Evolutionary conservation across 2,329 filamentous ascomycete species (phyloP), one percentile per base, ranked within the genome.

Genomic region (Sarocladium strictum): DNA sequence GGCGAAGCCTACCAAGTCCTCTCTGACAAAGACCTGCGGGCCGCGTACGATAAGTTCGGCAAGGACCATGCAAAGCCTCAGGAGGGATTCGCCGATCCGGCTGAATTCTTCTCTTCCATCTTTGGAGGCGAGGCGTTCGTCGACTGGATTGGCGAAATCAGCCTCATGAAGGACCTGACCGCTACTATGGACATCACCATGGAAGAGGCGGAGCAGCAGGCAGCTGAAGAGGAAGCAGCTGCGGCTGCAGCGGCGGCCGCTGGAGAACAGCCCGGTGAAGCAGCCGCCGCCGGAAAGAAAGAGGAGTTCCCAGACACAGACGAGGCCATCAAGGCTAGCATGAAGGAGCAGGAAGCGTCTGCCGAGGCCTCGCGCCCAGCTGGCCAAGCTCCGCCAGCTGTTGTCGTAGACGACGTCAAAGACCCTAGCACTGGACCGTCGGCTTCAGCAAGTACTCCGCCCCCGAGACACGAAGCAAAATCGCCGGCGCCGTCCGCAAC

Each of bases 121-220:
- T 99, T 99, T 67, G 94, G 94, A 62, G 94, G 94, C 57, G 93
- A 97, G 64, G 91, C 93, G 12, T 99, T 99, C 66, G 79, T 87
- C 58, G 93, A 99, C 76, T 90, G 94, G 79, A 97, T 99, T 66
- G 94, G 94, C 61, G 94, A 99, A 78, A 96, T 99, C 63, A 94
- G 90, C 52, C 83, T 99, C 56, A 97, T 99, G 89, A 97, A 97
- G 76, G 94, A 99, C 66, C 80, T 99, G 54, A 97, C 93, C 17
- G 90, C 91, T 65, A 96, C 92, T 43, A 97, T 99, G 93, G 94
- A 99, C 65, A 97, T 99, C 61, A 92, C 90, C 19, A 93, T 91
- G 85, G 79, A 89, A 55, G 89, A 90, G 63, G 86, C 88, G 61
- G 84, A 86, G 58, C 84, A 81, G 45, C 73, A 75, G 2, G 76